phyloP scores from a whole-genome alignment of 2,329 filamentous ascomycete species.

The Cladosporium oxysporum region DNA sequence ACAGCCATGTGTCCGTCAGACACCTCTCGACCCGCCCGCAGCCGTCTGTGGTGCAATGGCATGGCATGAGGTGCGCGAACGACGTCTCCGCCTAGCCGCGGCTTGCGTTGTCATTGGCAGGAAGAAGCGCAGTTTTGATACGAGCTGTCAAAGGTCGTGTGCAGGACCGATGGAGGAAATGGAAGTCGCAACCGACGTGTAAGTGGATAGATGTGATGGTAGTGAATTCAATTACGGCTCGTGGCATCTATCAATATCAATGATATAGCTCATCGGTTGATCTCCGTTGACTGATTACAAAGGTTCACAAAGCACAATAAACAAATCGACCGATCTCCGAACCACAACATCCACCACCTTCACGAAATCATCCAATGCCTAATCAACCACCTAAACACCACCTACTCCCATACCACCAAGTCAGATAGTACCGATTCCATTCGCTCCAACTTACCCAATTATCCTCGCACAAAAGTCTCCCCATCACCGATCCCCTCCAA shows the following conservation, averaged over 20 bases:
- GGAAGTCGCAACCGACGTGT: background rate
- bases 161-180: background rate
- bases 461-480: no score
- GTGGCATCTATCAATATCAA: background rate
- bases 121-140: constrained; percentile 1
- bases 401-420: background rate
- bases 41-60: constrained; percentile 11
- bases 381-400: background rate
- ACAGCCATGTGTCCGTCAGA: constrained; percentile 7
- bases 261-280: background rate
- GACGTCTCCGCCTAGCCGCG: constrained; percentile 11
- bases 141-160: constrained; percentile 5
- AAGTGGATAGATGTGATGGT: background rate
- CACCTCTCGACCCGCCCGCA: background rate
- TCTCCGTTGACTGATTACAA: background rate
- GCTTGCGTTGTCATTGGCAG: background rate
- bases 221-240: background rate
- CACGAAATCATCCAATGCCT: background rate
- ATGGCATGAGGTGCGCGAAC: constrained; percentile 17
- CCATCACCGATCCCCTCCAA: background rate
- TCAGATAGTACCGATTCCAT: background rate
- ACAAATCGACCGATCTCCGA: background rate
- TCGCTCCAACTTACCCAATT: background rate
- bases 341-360: background rate
- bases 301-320: background rate